Evolutionary conservation across 306 rosid genomes (phyloP).

Genomic region (Geum urbanum): DNA sequence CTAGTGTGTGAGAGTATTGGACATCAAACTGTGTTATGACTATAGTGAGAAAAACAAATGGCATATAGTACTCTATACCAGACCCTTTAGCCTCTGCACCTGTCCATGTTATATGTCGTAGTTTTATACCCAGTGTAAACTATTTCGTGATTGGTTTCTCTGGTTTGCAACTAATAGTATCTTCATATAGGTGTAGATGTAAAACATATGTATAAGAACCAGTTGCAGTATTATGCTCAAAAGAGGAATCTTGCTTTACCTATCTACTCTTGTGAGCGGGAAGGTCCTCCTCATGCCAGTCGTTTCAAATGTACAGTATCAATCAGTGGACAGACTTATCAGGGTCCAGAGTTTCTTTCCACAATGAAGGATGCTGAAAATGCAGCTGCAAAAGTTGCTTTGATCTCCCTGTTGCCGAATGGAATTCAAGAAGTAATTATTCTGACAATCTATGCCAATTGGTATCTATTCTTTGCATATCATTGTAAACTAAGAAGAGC

Average conservation of each 20-base stretch:
- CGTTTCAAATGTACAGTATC: slow-evolving; percentile 68
- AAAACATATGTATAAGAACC: slow-evolving; percentile 59
- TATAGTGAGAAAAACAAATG: background rate
- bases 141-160: background rate
- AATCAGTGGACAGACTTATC: slow-evolving; percentile 53
- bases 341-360: slow-evolving; percentile 45
- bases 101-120: too few species aligned
- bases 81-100: background rate
- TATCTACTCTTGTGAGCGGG: slow-evolving; percentile 56
- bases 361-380: slow-evolving; percentile 81
- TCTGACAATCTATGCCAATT: slow-evolving; percentile 17
- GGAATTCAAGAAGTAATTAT: slow-evolving; percentile 62
- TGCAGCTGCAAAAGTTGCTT: slow-evolving; percentile 81
- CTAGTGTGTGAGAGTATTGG: background rate
- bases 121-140: background rate
- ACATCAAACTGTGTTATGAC: background rate
- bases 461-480: slow-evolving; percentile 12
- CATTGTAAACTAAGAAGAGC: background rate
- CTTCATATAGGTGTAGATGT: slow-evolving; percentile 26
- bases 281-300: slow-evolving; percentile 76
- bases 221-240: slow-evolving; percentile 60
- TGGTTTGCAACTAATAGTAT: background rate
- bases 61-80: background rate
- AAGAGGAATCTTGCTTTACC: slow-evolving; percentile 56
- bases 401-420: slow-evolving; percentile 42